Base-by-base conservation (phyloP, 2,329 filamentous ascomycete species). In the Penicillium griseofulvum region DNA sequence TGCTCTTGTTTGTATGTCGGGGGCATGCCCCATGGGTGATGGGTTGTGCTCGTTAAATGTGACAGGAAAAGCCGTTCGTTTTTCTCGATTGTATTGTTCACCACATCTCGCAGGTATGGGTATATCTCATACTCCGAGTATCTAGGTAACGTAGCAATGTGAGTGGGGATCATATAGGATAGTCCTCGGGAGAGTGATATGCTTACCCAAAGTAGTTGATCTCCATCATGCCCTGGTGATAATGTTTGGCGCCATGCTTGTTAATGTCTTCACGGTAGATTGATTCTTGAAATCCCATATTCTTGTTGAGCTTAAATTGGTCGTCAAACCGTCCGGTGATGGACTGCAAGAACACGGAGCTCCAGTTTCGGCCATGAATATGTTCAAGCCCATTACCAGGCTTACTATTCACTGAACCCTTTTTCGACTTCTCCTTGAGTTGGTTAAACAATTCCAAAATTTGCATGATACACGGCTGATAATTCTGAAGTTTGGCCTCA, bases 141-240 rank as follows among this genome's bases (percentile, higher is more conserved):
- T 14, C 42, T 58, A 34, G 5, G 3, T 28, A n/a, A 14, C 16
- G 36, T 24, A 48, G 28, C 29, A 46, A 24, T 22, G n/a, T 5
- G 11, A 31, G 26, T 9, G 17, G 10, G 3, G 36, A 24, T 22
- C 11, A 11, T 16, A 4, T 6, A 7, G 5, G 19, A 28, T 19
- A 38, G 24, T 11, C 16, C 16, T 16, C 9, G 6, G n/a, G 19
- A 22, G 16, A 34, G 11, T 48, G n/a, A 7, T 5, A 29, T 63
- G 38, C 66, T 49, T 57, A 77, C 55, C 76, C 76, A 60, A 78
- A 79, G 55, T 78, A 79, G 56, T 78, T 78, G 54, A 71, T 62
- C 49, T 71, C 66, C 39, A 62, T 50, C 60, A 55, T 67, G 48
- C 28, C 66, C 49, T 55, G 54, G 60, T 58, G 71, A 56, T 61